These are phyloP conservation scores for Tetrastigma voinierianum DNA, from an alignment of 164 flowering plant species.

Conservation along the genomic window DNA sequence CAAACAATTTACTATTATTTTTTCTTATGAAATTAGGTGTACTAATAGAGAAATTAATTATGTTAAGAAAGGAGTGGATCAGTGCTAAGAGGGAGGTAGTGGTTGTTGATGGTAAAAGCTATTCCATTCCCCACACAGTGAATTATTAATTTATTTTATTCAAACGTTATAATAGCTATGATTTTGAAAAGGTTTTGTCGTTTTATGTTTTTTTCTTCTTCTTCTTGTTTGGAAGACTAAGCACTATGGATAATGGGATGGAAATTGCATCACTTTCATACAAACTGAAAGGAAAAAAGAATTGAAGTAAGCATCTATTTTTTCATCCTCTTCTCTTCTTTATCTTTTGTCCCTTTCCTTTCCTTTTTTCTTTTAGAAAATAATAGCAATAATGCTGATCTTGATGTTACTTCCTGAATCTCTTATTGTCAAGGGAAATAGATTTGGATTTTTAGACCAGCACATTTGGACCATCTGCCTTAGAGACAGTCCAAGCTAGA, in stretches of 20 bases:
- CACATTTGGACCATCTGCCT: neutral
- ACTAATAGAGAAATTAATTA: neutral
- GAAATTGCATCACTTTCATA: neutral
- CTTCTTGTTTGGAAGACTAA: neutral
- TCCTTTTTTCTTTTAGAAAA: neutral
- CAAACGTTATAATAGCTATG: neutral
- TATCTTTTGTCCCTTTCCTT: neutral
- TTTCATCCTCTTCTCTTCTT: neutral
- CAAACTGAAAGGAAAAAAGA: neutral
- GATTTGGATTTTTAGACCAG: neutral
- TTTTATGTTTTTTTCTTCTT: neutral
- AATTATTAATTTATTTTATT: neutral
- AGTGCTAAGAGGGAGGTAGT: neutral
- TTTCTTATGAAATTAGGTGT: neutral
- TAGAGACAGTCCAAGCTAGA: neutral
- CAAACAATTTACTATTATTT: neutral
- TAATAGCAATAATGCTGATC: neutral
- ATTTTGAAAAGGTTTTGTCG: conserved; percentile 1
- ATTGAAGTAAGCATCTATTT: neutral
- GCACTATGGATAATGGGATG: neutral
- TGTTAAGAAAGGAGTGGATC: neutral
- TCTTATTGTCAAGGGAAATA: conserved; percentile 1
- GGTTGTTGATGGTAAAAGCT: neutral
- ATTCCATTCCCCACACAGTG: neutral
- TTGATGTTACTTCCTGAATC: neutral